Percentiles rank a stretch among this genome's conserved stretches.
These are phyloP conservation scores for Babesia bigemina DNA, from an alignment of 169 alveolate genomes.

Conservation along the genomic window DNA sequence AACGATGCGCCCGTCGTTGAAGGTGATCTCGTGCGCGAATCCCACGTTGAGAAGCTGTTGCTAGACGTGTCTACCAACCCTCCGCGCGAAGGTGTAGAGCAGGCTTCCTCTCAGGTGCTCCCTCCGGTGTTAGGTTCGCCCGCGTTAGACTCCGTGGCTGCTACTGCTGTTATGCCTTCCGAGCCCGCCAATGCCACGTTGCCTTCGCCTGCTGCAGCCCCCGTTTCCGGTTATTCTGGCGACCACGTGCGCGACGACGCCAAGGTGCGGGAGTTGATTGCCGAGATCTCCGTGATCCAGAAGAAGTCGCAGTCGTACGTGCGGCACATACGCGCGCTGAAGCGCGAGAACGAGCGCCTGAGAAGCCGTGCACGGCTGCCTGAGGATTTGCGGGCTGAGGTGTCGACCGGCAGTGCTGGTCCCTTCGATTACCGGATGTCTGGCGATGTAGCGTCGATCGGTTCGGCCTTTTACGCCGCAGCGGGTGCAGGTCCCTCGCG, in stretches of 20 bases:
- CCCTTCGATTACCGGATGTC: conserved; percentile 10
- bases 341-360: conserved; percentile 30
- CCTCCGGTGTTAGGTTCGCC: not conserved
- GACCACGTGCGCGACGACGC: conserved; percentile 9
- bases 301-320: conserved; percentile 17
- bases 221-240: not conserved
- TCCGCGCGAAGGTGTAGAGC: no score
- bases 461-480: not conserved
- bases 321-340: conserved; percentile 15
- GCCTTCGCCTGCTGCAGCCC: not conserved
- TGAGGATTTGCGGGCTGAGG: conserved; percentile 1
- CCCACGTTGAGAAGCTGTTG: no score
- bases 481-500: not conserved
- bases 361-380: not conserved
- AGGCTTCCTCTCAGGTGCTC: not conserved
- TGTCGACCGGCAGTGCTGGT: not conserved
- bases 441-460: not conserved
- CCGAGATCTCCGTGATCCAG: conserved; percentile 28
- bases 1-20: not conserved
- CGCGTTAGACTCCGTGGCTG: not conserved
- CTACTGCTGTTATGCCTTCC: not conserved
- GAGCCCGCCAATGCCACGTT: not conserved
- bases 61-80: no score
- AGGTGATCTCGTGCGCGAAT: not conserved
- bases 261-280: conserved; percentile 17